These are phyloP conservation scores for Ogataea methanolica DNA, from an alignment of 805 yeast species.

Conservation along the genomic window DNA sequence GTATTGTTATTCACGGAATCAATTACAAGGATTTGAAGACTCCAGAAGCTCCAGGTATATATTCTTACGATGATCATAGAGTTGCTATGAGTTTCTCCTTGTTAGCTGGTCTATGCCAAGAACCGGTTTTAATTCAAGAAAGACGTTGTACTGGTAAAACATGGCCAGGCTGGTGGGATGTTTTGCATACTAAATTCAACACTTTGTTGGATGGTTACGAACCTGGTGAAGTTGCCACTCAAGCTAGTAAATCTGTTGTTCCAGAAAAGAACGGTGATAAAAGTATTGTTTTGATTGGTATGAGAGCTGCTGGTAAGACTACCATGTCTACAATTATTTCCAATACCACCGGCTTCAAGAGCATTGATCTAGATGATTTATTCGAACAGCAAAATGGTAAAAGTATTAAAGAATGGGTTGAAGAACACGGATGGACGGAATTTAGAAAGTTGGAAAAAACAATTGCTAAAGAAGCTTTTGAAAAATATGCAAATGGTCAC, in stretches of 20 bases:
- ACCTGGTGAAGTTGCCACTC: conserved; percentile 14
- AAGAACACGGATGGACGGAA: conserved; percentile 76
- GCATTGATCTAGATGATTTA: conserved; percentile 71
- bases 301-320: conserved; percentile 97
- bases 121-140: conserved; percentile 71
- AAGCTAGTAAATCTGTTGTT: conserved; percentile 11
- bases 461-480: conserved; percentile 48
- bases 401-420: conserved; percentile 58
- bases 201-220: conserved; percentile 71
- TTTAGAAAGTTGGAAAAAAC: conserved; percentile 68
- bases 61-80: conserved; percentile 91
- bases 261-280: conserved; percentile 37
- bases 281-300: conserved; percentile 81
- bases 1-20: conserved; percentile 81
- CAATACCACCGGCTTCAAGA: conserved; percentile 55
- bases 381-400: conserved; percentile 52
- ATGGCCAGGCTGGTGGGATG: conserved; percentile 99
- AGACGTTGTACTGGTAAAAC: conserved; percentile 94
- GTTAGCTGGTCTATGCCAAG: conserved; percentile 62
- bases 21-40: conserved; percentile 42
- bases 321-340: conserved; percentile 82
- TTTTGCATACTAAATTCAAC: conserved; percentile 63
- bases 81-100: conserved; percentile 97
- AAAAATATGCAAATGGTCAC: conserved; percentile 40
- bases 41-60: conserved; percentile 60